Evolutionary conservation across 176 grass and related monocot genomes (phyloP), one percentile per base, ranked within the genome.

Genomic region (Raddia distichophylla): DNA sequence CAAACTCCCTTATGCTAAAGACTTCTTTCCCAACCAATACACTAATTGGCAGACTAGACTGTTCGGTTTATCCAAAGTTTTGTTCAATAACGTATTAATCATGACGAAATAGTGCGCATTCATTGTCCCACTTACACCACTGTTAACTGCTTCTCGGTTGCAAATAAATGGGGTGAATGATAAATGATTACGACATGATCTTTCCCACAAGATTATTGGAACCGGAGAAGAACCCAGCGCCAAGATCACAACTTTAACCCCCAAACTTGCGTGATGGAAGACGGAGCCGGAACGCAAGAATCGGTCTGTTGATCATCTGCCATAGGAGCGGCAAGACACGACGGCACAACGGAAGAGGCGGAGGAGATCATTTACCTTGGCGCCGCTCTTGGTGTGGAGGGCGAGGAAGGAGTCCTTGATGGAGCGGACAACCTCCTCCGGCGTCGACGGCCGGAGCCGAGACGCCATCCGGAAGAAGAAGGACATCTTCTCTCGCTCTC

Each of bases 401-500:
- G 92, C 88, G 78, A 94, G 90, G 80, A 98, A 91, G 60, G 91
- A 92, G 60, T 94, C 92, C 88, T 93, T 94, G 78, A 94, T 87
- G 75, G 86, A 86, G 67, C 64, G 83, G 34, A 91, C 95, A 65
- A 87, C 78, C 77, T 93, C 95, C 78, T 69, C 76, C 35, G 90
- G 85, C 73, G 86, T 87, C 65, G 87, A 79, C 56, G 90, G 74
- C 50, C 85, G 73, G 50, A 87, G 83, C 87, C 69, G 77, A 50
- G 89, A 83, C 37, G 93, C 87, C 22, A 88, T 87, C 73, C 89
- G 90, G 83, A 92, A 97, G 69, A 97, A 86, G 89, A 94, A 97
- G 58, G 91, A 65, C 94, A 94, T 92, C 69, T 37, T 5, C 15
- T 60, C 71, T 42, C 51, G 60, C 34, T 58, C 35, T 60, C 73